Conservation (phyloP, 768 basidiomycete genomes). For the Mycena galopus region DNA sequence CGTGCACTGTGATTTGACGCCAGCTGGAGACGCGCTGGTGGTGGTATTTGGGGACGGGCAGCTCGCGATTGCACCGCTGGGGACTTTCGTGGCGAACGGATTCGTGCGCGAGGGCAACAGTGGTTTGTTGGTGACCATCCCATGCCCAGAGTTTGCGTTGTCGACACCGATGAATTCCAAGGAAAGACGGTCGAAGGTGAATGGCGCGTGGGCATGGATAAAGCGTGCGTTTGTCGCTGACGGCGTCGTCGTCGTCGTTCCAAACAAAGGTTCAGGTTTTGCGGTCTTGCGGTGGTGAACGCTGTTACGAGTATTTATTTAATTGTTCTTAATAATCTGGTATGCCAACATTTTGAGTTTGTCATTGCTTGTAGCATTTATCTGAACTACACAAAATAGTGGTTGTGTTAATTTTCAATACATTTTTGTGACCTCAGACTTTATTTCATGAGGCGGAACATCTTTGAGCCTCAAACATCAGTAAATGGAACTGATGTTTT, state of each 20-base stretch:
- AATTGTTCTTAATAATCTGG: too few relatives aligned
- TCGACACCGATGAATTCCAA: slow-evolving; percentile 26
- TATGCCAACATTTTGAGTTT: too few relatives aligned
- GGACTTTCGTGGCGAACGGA: slow-evolving; percentile 16
- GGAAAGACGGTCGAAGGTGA: slow-evolving; percentile 19
- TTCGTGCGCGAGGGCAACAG: slow-evolving; percentile 24
- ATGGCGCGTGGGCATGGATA: slow-evolving; percentile 23
- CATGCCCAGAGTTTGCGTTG: slow-evolving; percentile 23
- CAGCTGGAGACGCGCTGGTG: slow-evolving; percentile 21
- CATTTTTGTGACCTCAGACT: too few relatives aligned
- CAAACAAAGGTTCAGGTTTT: slow-evolving; percentile 25
- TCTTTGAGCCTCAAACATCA: too few relatives aligned
- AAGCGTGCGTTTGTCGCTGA: slow-evolving; percentile 22
- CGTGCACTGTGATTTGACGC: slow-evolving; percentile 23
- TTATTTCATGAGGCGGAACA: too few relatives aligned
- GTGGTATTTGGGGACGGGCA: slow-evolving; percentile 24
- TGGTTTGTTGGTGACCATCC: slow-evolving; percentile 23
- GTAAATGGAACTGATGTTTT: too few relatives aligned
- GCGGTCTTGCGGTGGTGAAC: too few relatives aligned
- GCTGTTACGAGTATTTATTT: too few relatives aligned
- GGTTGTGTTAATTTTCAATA: too few relatives aligned
- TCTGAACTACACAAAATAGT: too few relatives aligned
- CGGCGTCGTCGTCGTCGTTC: slow-evolving; percentile 16
- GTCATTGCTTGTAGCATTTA: too few relatives aligned
- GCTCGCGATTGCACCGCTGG: slow-evolving; percentile 12